phyloP scores from a whole-genome alignment of 352 stramenopile genomes.

The Phytopythium boreale region DNA sequence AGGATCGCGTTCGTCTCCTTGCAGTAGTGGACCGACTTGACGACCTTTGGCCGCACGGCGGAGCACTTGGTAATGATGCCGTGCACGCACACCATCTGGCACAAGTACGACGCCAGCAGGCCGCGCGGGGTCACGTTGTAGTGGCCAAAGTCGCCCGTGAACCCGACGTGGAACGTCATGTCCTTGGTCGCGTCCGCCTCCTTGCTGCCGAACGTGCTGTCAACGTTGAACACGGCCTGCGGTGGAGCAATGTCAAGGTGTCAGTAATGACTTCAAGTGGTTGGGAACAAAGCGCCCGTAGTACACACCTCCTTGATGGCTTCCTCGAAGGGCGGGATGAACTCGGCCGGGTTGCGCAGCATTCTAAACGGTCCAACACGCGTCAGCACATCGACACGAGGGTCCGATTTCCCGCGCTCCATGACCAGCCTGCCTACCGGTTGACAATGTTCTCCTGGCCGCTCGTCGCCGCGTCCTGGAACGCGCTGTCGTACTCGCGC shows the following conservation, averaged over 20 bases:
- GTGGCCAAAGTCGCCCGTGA: conserved; percentile 92
- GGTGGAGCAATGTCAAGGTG: background rate
- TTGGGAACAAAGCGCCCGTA: background rate
- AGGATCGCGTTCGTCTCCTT: conserved; percentile 93
- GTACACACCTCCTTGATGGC: conserved; percentile 59
- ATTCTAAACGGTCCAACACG: conserved; percentile 21
- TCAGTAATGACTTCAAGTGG: background rate
- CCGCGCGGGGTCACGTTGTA: conserved; percentile 93
- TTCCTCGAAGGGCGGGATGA: conserved; percentile 80
- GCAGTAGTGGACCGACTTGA: conserved; percentile 98
- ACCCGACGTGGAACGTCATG: conserved; percentile 87
- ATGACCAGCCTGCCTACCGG: conserved; percentile 12
- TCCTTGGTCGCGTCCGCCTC: conserved; percentile 64
- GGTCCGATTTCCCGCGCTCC: background rate
- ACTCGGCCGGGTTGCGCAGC: conserved; percentile 81
- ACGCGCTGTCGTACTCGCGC: conserved; percentile 86
- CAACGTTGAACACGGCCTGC: conserved; percentile 72
- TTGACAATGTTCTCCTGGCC: conserved; percentile 77
- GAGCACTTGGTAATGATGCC: conserved; percentile 99
- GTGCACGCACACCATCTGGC: conserved; percentile 97
- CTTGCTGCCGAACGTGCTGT: conserved; percentile 80
- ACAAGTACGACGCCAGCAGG: conserved; percentile 89
- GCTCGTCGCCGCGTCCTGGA: conserved; percentile 55
- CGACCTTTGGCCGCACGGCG: conserved; percentile 96
- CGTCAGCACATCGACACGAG: conserved; percentile 6